Evolutionary conservation across 1,284 basidiomycete genomes (phyloP).

Genomic region (Apiotrichum veenhuisii): DNA sequence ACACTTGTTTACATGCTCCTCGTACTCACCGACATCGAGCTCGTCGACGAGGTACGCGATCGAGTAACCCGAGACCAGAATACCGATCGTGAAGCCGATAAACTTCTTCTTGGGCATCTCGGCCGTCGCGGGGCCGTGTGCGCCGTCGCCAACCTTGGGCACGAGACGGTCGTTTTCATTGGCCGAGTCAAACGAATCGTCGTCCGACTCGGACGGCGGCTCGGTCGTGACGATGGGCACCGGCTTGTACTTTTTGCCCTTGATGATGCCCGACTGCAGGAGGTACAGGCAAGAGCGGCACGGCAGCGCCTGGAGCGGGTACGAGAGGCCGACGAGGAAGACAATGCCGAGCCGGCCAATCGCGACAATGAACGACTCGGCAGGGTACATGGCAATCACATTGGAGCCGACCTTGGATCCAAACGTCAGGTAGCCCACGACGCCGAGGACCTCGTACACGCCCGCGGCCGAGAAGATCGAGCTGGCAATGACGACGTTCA

Average conservation of each 20-base stretch:
- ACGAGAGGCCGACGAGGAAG: constrained; percentile 81
- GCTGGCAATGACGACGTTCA: constrained; percentile 80
- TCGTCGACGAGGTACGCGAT: constrained; percentile 81
- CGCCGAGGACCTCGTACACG: constrained; percentile 62
- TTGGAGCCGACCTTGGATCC: constrained; percentile 84
- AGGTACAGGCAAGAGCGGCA: constrained; percentile 91
- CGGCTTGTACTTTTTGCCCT: constrained; percentile 23
- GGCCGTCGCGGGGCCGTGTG: constrained; percentile 48
- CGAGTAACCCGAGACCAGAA: constrained; percentile 60
- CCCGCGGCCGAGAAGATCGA: constrained; percentile 76
- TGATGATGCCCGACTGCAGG: constrained; percentile 53
- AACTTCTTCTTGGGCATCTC: constrained; percentile 75
- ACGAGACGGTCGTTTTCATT: constrained; percentile 42
- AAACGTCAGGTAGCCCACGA: constrained; percentile 85
- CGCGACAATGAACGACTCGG: constrained; percentile 85
- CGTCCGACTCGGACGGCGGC: constrained; percentile 14
- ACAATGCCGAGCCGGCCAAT: constrained; percentile 91
- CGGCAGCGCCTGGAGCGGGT: constrained; percentile 89
- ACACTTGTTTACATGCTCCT: neutral
- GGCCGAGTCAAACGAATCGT: constrained; percentile 15
- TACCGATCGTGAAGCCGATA: constrained; percentile 65
- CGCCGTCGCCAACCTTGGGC: constrained; percentile 52
- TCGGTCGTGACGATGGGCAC: constrained; percentile 6
- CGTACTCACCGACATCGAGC: constrained; percentile 68
- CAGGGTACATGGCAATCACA: constrained; percentile 73